Evolutionary conservation across 2,329 filamentous ascomycete genomes (phyloP).

Genomic region (Talaromyces sp.): DNA sequence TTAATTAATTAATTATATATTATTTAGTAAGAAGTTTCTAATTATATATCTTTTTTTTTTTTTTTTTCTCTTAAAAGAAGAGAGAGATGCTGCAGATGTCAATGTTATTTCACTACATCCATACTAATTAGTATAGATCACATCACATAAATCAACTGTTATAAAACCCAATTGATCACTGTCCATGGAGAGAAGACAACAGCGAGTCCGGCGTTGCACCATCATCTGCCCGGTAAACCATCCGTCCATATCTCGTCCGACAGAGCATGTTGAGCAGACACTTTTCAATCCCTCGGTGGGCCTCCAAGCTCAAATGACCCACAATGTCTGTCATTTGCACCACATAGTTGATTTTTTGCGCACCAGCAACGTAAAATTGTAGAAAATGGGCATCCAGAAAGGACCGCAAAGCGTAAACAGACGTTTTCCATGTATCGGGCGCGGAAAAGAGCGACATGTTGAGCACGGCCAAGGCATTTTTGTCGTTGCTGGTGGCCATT

Average conservation of each 20-base stretch:
- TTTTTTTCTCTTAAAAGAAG: no score
- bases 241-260: neutral
- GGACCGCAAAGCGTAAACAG: neutral
- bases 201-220: conserved; percentile 11
- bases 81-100: no score
- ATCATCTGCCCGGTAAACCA: neutral
- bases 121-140: no score
- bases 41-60: neutral
- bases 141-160: no score
- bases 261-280: conserved; percentile 12
- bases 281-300: conserved; percentile 7
- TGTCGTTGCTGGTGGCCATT: neutral
- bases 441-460: conserved; percentile 1
- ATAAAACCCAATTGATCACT: neutral
- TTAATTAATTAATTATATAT: neutral
- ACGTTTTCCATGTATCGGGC: neutral
- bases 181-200: conserved; percentile 10
- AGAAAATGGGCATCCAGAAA: conserved; percentile 5
- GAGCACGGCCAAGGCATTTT: conserved; percentile 4
- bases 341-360: conserved; percentile 10
- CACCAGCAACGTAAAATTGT: neutral
- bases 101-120: neutral
- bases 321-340: conserved; percentile 10
- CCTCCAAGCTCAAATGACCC: conserved; percentile 5
- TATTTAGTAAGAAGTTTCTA: neutral